These are phyloP conservation scores for Lactarius psammicola DNA, from an alignment of 768 basidiomycete species.

Conservation along the genomic window DNA sequence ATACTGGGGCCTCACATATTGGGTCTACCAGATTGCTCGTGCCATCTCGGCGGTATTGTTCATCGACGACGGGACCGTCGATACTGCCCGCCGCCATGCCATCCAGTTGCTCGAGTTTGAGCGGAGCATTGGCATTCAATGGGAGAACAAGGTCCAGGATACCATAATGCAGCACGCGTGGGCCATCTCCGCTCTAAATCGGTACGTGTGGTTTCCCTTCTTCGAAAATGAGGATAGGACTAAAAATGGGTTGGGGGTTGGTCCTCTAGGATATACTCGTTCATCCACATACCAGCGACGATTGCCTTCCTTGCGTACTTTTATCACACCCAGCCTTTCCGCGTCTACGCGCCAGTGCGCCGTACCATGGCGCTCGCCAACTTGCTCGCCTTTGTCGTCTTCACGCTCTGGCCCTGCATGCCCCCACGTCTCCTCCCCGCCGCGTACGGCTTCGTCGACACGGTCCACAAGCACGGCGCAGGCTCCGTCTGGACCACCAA, in stretches of 20 bases:
- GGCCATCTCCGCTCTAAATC: slow-evolving; percentile 12
- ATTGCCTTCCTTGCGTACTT: slow-evolving; percentile 21
- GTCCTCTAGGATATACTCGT: slow-evolving; percentile 9
- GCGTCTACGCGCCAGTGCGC: slow-evolving; percentile 16
- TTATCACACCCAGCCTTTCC: slow-evolving; percentile 6
- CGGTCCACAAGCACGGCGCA: slow-evolving; percentile 14
- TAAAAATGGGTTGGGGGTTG: too few species aligned
- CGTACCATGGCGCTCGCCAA: slow-evolving; percentile 23
- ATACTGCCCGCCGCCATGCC: slow-evolving; percentile 15
- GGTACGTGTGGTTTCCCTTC: not conserved
- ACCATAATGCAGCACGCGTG: slow-evolving; percentile 7
- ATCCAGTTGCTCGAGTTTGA: slow-evolving; percentile 22
- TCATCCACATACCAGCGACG: slow-evolving; percentile 23
- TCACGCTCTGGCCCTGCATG: slow-evolving; percentile 26
- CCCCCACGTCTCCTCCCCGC: slow-evolving; percentile 21
- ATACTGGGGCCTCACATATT: slow-evolving; percentile 25
- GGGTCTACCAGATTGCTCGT: slow-evolving; percentile 23
- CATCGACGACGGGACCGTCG: slow-evolving; percentile 22
- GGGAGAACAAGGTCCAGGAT: slow-evolving; percentile 15
- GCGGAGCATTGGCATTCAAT: slow-evolving; percentile 16
- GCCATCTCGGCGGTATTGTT: slow-evolving; percentile 17
- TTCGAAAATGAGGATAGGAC: not conserved
- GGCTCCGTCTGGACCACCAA: slow-evolving; percentile 26
- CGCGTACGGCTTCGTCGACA: slow-evolving; percentile 22
- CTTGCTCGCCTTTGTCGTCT: slow-evolving; percentile 22